phyloP scores from a whole-genome alignment of 169 alveolate species.

The Plasmodium coatneyi region DNA sequence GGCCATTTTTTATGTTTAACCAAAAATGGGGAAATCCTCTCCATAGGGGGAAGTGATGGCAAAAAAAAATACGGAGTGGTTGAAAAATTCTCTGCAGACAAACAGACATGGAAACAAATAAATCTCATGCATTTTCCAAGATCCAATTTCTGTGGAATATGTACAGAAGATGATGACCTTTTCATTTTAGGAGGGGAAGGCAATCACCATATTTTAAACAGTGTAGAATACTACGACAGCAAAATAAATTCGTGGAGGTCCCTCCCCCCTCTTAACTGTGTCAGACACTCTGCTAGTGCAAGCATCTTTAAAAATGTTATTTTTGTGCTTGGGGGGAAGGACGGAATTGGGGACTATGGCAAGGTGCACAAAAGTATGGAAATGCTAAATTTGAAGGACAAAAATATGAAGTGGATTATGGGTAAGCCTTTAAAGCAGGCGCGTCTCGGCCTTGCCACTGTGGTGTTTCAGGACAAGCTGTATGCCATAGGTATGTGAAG shows the following conservation, averaged over 20 bases:
- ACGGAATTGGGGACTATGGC: constrained; percentile 72
- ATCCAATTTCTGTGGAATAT: constrained; percentile 73
- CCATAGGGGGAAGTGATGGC: constrained; percentile 74
- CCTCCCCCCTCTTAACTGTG: constrained; percentile 71
- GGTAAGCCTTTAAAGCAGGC: constrained; percentile 68
- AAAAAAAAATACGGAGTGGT: constrained; percentile 48
- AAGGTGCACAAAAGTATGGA: constrained; percentile 70
- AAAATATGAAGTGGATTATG: constrained; percentile 67
- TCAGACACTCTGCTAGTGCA: constrained; percentile 74
- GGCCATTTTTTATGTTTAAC: constrained; percentile 73
- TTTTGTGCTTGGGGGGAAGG: constrained; percentile 73
- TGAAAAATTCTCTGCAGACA: constrained; percentile 45
- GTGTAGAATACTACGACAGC: constrained; percentile 71
- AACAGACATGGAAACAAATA: constrained; percentile 73
- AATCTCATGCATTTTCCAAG: constrained; percentile 70
- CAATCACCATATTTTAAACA: constrained; percentile 50
- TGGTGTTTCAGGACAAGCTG: constrained; percentile 46
- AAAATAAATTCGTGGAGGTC: constrained; percentile 67
- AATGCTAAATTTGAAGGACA: constrained; percentile 70
- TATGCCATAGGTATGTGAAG: constrained; percentile 60
- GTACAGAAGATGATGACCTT: constrained; percentile 65
- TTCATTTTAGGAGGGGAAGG: constrained; percentile 75
- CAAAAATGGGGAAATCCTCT: constrained; percentile 50
- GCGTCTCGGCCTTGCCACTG: constrained; percentile 44
- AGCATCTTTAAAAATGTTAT: constrained; percentile 24